These are phyloP conservation scores for Verticillium tricorpus DNA, from an alignment of 2,329 filamentous ascomycete species.

Conservation along the genomic window DNA sequence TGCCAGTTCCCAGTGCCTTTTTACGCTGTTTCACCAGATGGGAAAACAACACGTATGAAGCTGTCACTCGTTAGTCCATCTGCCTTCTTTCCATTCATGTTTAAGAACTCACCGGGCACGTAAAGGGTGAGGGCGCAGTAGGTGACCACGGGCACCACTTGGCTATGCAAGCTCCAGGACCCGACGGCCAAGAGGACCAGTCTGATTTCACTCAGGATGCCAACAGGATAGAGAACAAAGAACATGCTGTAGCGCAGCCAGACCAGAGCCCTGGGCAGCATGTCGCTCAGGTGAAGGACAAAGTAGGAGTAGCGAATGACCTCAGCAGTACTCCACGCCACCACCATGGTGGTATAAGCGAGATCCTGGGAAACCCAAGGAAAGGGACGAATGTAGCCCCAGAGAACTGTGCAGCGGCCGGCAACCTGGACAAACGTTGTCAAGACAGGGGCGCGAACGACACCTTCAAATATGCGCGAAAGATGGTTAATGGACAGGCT, in stretches of 20 bases:
- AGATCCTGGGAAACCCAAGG: constrained; percentile 56
- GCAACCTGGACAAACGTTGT: constrained; percentile 90
- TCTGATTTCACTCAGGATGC: constrained; percentile 81
- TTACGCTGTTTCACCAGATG: constrained; percentile 90
- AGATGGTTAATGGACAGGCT: not conserved
- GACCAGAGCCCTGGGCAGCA: constrained; percentile 61
- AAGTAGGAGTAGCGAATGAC: constrained; percentile 92
- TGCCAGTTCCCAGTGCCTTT: constrained; percentile 60
- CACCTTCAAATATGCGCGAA: constrained; percentile 42
- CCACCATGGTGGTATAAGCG: constrained; percentile 71
- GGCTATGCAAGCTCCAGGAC: constrained; percentile 45
- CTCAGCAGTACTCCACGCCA: constrained; percentile 87
- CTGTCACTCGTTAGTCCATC: constrained; percentile 22
- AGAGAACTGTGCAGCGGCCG: constrained; percentile 82
- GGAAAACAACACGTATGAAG: constrained; percentile 79
- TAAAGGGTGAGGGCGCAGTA: constrained; percentile 68
- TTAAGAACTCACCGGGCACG: constrained; percentile 62
- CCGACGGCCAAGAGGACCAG: constrained; percentile 68
- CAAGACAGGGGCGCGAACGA: constrained; percentile 78
- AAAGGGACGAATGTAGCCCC: constrained; percentile 74
- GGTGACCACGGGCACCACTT: constrained; percentile 52
- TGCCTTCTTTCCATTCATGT: not conserved
- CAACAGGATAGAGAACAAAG: constrained; percentile 85
- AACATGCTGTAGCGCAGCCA: constrained; percentile 93
- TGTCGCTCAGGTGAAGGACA: constrained; percentile 61